Evolutionary conservation across 208 protist species (phyloP).

Genomic region (Leishmania turanica): DNA sequence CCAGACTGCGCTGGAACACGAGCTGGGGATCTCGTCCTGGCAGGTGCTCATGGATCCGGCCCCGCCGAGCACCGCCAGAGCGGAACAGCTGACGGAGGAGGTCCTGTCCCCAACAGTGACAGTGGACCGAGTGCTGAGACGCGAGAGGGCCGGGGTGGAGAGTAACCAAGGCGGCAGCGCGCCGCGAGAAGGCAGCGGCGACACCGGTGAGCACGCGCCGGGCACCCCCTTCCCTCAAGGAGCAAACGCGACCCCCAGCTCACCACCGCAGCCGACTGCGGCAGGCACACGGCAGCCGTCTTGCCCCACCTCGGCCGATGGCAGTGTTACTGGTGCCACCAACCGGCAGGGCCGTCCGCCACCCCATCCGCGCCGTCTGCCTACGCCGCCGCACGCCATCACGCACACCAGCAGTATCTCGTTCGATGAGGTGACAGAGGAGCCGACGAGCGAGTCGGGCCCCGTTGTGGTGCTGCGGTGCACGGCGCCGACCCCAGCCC

Average conservation of each 20-base stretch:
- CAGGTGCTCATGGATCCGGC: slow-evolving; percentile 21
- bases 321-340: not conserved
- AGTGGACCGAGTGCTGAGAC: slow-evolving; percentile 14
- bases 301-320: not conserved
- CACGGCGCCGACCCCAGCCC: slow-evolving; percentile 14
- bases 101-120: slow-evolving; percentile 17
- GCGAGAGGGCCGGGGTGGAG: not conserved
- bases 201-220: not conserved
- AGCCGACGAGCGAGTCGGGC: slow-evolving; percentile 31
- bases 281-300: not conserved
- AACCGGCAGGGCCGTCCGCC: slow-evolving; percentile 25
- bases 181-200: not conserved
- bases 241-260: not conserved
- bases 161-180: not conserved
- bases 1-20: slow-evolving; percentile 50
- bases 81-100: not conserved
- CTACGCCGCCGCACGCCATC: slow-evolving; percentile 30
- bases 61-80: not conserved
- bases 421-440: slow-evolving; percentile 37
- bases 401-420: slow-evolving; percentile 40
- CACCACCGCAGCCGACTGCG: not conserved
- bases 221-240: not conserved
- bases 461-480: slow-evolving; percentile 36
- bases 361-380: slow-evolving; percentile 20
- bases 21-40: slow-evolving; percentile 50